phyloP scores from a whole-genome alignment of 495 filamentous ascomycete species.

The Aspergillus ostianus region DNA sequence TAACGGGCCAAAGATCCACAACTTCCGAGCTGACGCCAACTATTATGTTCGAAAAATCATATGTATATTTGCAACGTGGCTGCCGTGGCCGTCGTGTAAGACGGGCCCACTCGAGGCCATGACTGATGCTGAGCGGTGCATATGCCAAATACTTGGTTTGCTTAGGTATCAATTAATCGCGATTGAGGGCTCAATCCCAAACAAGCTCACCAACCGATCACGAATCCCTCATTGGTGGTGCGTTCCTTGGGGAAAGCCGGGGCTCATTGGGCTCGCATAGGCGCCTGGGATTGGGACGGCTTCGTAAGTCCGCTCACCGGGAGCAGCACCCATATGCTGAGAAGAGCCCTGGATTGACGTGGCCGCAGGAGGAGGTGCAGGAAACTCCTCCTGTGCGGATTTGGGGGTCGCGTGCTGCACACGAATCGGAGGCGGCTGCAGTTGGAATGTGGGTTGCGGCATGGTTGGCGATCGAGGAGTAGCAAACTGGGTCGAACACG shows the following conservation, averaged over 20 bases:
- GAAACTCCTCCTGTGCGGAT: constrained; percentile 56
- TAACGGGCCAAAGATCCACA: not conserved
- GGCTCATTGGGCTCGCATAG: constrained; percentile 45
- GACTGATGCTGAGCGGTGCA: too few species aligned
- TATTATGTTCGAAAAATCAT: not conserved
- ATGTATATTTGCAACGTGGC: not conserved
- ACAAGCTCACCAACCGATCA: not conserved
- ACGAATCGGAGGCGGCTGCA: constrained; percentile 78
- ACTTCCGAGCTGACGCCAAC: not conserved
- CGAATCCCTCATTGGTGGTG: constrained; percentile 10
- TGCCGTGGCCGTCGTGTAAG: too few species aligned
- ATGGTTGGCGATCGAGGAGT: constrained; percentile 50
- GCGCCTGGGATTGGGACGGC: constrained; percentile 53
- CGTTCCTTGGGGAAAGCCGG: constrained; percentile 27
- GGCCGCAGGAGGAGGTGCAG: constrained; percentile 30
- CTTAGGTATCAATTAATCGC: not conserved
- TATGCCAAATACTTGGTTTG: too few species aligned
- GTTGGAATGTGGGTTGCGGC: constrained; percentile 63
- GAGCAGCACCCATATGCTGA: constrained; percentile 44
- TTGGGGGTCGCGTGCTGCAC: constrained; percentile 75
- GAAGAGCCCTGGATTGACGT: constrained; percentile 23
- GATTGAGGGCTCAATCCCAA: not conserved
- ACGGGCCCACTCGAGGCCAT: too few species aligned
- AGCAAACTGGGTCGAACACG: constrained; percentile 43
- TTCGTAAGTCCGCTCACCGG: constrained; percentile 51